These are phyloP conservation scores for Corrigiola litoralis DNA, from an alignment of 179 eudicot species.

Conservation along the genomic window DNA sequence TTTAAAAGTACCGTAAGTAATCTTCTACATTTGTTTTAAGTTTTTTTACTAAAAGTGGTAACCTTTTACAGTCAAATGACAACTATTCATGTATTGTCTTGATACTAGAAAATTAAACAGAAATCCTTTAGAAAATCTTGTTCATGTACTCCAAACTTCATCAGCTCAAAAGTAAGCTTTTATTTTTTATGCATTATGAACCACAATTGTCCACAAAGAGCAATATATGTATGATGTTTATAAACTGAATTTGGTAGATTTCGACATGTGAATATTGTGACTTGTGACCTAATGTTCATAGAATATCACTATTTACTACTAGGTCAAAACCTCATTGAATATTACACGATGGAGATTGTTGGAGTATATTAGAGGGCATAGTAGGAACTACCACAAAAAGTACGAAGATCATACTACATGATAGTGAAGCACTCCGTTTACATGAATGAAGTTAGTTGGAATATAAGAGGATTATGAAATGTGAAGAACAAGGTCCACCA, in stretches of 20 bases:
- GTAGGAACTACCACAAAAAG: background rate
- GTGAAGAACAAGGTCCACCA: constrained; percentile 12
- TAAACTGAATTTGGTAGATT: too few species aligned
- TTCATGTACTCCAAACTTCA: too few species aligned
- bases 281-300: too few species aligned
- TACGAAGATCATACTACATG: background rate
- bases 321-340: too few species aligned
- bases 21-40: background rate
- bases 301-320: too few species aligned
- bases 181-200: too few species aligned
- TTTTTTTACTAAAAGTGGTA: background rate
- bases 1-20: background rate
- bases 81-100: constrained; percentile 8
- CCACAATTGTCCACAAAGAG: too few species aligned
- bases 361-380: background rate
- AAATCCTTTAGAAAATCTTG: too few species aligned
- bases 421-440: background rate
- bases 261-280: too few species aligned
- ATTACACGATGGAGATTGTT: background rate
- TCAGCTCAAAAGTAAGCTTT: too few species aligned
- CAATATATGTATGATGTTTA: too few species aligned
- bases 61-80: constrained; percentile 18
- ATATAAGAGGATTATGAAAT: background rate
- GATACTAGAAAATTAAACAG: constrained; percentile 5
- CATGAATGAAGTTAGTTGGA: background rate